phyloP scores from a whole-genome alignment of 306 rosid genomes.

The Parietaria judaica region DNA sequence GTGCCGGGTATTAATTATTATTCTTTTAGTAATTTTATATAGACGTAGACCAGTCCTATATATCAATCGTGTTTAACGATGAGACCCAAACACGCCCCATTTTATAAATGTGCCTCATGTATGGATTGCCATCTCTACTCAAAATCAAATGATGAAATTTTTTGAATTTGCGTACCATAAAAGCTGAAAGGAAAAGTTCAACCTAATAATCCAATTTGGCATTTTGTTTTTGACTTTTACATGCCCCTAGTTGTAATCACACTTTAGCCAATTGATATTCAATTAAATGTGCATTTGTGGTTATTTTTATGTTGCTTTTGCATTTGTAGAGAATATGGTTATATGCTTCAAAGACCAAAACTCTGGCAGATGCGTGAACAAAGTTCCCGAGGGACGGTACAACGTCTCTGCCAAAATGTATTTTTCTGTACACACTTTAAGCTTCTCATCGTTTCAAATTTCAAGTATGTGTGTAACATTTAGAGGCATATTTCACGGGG shows the following conservation, averaged over 20 bases:
- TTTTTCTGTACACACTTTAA: constrained; percentile 8
- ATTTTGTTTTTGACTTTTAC: constrained; percentile 1
- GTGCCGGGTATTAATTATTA: background rate
- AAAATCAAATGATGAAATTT: too few relatives aligned
- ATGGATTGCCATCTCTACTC: too few relatives aligned
- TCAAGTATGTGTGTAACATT: background rate
- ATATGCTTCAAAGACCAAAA: constrained; percentile 81
- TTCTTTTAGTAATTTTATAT: too few relatives aligned
- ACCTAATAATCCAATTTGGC: background rate
- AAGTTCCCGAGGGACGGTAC: constrained; percentile 38
- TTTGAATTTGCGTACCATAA: too few relatives aligned
- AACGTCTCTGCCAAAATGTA: constrained; percentile 74
- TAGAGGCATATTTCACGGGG: background rate
- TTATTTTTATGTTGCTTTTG: constrained; percentile 9
- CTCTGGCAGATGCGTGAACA: constrained; percentile 78
- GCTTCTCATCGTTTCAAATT: constrained; percentile 2
- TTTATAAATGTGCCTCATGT: too few relatives aligned
- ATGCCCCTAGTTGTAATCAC: background rate
- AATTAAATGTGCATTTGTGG: background rate
- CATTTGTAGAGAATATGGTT: constrained; percentile 81
- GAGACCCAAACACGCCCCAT: too few relatives aligned
- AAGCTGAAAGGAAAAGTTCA: background rate
- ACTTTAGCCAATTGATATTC: background rate
- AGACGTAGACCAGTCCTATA: too few relatives aligned
- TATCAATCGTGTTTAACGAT: too few relatives aligned